A percentile compares a stretch with the other conserved stretches of the same genome.
phyloP scores from a whole-genome alignment of 139 green algal genomes.

The Pleodorina starrii region DNA sequence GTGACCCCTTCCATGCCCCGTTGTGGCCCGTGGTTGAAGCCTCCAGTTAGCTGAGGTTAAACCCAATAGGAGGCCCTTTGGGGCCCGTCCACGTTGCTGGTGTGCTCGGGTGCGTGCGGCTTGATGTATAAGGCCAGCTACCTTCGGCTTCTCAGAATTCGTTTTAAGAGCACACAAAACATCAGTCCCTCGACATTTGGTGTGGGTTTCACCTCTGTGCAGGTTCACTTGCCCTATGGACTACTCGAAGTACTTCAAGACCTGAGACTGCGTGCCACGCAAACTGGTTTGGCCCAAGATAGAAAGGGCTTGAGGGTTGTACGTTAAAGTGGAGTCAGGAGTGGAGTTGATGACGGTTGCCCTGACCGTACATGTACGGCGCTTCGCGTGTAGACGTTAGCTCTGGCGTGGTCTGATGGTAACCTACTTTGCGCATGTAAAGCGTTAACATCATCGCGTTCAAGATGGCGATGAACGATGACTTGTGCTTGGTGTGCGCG shows the following conservation, averaged over 20 bases:
- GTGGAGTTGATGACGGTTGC: too few species aligned
- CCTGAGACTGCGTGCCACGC: too few species aligned
- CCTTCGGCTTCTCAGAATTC: not conserved
- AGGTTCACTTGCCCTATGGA: constrained; percentile 42
- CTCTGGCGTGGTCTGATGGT: too few species aligned
- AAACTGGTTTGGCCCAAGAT: too few species aligned
- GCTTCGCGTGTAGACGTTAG: too few species aligned
- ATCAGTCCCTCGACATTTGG: not conserved
- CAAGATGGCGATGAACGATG: constrained; percentile 53
- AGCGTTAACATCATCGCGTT: too few species aligned
- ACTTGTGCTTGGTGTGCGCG: constrained; percentile 90
- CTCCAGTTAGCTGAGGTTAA: not conserved
- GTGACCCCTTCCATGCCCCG: too few species aligned
- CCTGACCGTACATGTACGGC: too few species aligned
- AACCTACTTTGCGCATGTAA: too few species aligned
- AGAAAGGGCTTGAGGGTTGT: too few species aligned
- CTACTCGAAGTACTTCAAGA: constrained; percentile 51
- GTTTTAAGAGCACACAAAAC: not conserved
- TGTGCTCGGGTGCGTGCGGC: not conserved
- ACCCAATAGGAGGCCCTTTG: too few species aligned
- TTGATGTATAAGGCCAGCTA: not conserved
- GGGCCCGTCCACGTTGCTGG: not conserved
- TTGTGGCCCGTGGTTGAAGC: not conserved
- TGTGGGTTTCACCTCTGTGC: not conserved
- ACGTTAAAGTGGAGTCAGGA: too few species aligned